Evolutionary conservation across 2,329 filamentous ascomycete species (phyloP).

Genomic region (Fusarium sp.): DNA sequence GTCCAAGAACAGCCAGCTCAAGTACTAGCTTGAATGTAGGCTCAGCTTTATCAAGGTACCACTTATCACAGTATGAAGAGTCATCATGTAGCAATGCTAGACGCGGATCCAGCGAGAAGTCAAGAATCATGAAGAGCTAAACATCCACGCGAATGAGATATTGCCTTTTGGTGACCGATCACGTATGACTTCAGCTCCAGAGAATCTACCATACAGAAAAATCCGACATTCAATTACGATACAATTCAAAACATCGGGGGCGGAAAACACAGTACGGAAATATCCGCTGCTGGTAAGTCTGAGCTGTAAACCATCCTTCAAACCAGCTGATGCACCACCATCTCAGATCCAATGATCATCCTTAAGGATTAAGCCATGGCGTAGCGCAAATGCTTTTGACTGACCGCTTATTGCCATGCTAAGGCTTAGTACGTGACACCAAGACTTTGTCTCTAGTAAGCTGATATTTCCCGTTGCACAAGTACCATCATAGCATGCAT

Average conservation of each 20-base stretch:
- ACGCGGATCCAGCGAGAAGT: background rate
- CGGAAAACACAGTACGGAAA: background rate
- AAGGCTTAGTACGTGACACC: background rate
- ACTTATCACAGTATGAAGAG: background rate
- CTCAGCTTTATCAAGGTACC: background rate
- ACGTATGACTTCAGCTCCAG: background rate
- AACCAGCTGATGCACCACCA: conserved; percentile 3
- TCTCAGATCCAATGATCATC: background rate
- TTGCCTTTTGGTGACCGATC: background rate
- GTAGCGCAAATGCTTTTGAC: background rate
- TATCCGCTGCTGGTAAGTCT: background rate
- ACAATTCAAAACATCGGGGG: background rate
- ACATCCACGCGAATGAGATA: fast-evolving
- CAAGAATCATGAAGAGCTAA: background rate
- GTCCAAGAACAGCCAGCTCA: background rate
- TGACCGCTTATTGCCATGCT: background rate
- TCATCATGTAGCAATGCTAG: background rate
- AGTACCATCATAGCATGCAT: background rate
- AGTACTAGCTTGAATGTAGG: background rate
- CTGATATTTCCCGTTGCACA: background rate
- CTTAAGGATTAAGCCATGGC: background rate
- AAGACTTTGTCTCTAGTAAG: background rate
- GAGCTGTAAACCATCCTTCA: background rate
- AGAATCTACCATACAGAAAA: fast-evolving
- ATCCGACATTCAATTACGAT: background rate